phyloP scores from a whole-genome alignment of 768 basidiomycete species.

The Cyathus striatus region DNA sequence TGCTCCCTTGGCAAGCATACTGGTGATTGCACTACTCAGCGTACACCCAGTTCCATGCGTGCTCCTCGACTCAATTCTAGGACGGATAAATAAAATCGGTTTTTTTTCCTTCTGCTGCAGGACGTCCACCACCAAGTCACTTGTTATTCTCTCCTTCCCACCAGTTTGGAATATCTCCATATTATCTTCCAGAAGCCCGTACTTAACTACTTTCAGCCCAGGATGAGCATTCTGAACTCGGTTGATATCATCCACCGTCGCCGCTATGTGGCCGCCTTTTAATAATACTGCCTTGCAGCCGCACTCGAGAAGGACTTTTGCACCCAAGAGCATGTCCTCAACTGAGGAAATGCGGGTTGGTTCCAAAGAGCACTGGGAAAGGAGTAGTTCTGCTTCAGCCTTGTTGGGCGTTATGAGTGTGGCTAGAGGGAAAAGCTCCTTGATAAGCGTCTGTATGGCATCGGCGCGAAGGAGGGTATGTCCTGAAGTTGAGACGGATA shows the following conservation, averaged over 20 bases:
- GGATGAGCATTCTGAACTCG: slow-evolving; percentile 19
- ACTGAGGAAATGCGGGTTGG: slow-evolving; percentile 35
- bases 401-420: slow-evolving; percentile 83
- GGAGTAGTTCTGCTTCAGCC: slow-evolving; percentile 69
- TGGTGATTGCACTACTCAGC: slow-evolving; percentile 76
- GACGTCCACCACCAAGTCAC: slow-evolving; percentile 57
- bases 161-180: slow-evolving; percentile 53
- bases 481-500: slow-evolving; percentile 88
- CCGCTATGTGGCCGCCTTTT: slow-evolving; percentile 78
- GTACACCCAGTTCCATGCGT: slow-evolving; percentile 96
- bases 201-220: slow-evolving; percentile 32
- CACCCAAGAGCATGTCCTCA: slow-evolving; percentile 57
- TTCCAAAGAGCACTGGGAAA: slow-evolving; percentile 31
- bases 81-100: slow-evolving; percentile 51
- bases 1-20: slow-evolving; percentile 51
- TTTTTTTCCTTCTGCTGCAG: slow-evolving; percentile 35
- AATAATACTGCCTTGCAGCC: slow-evolving; percentile 62
- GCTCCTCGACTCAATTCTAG: slow-evolving; percentile 57
- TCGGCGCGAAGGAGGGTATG: slow-evolving; percentile 67
- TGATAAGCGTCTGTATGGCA: slow-evolving; percentile 55
- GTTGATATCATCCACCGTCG: slow-evolving; percentile 40
- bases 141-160: slow-evolving; percentile 10
- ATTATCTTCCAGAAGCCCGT: slow-evolving; percentile 46
- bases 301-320: slow-evolving; percentile 37
- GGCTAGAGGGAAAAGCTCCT: slow-evolving; percentile 66